Conservation (phyloP, 345 rosid species). For the Pistacia vera region DNA sequence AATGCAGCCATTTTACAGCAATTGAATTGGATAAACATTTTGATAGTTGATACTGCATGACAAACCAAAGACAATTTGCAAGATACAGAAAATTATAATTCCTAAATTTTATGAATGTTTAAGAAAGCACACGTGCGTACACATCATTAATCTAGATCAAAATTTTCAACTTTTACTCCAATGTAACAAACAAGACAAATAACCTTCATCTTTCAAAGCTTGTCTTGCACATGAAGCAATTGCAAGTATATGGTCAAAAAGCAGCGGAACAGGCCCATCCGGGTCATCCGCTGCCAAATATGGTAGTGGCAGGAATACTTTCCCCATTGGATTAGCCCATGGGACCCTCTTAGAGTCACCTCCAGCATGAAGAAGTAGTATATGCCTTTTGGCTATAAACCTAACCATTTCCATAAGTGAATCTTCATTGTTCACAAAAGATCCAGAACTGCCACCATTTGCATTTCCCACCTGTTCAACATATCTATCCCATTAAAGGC, state of each 20-base stretch:
- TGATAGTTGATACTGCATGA: background rate
- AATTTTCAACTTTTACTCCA: constrained; percentile 2
- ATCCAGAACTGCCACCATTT: constrained; percentile 34
- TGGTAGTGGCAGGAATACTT: constrained; percentile 94
- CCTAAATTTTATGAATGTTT: background rate
- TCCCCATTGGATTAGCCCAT: constrained; percentile 99
- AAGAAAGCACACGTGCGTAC: background rate
- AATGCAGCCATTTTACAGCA: background rate
- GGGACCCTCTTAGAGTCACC: constrained; percentile 99
- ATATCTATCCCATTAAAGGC: constrained; percentile 27
- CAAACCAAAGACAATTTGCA: background rate
- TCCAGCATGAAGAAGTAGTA: constrained; percentile 96
- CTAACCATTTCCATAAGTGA: constrained; percentile 37
- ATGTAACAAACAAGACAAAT: constrained; percentile 11
- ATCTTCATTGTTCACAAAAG: constrained; percentile 22
- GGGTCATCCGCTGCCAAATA: constrained; percentile 93
- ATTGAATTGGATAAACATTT: background rate
- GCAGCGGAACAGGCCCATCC: constrained; percentile 92
- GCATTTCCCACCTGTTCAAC: constrained; percentile 47
- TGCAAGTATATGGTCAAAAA: constrained; percentile 97
- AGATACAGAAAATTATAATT: background rate
- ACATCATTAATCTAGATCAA: background rate
- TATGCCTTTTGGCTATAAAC: constrained; percentile 67
- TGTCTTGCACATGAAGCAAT: constrained; percentile 90
- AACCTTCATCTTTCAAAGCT: constrained; percentile 76